phyloP scores from a whole-genome alignment of 2,329 filamentous ascomycete species.

The Lachnum nothofagi region DNA sequence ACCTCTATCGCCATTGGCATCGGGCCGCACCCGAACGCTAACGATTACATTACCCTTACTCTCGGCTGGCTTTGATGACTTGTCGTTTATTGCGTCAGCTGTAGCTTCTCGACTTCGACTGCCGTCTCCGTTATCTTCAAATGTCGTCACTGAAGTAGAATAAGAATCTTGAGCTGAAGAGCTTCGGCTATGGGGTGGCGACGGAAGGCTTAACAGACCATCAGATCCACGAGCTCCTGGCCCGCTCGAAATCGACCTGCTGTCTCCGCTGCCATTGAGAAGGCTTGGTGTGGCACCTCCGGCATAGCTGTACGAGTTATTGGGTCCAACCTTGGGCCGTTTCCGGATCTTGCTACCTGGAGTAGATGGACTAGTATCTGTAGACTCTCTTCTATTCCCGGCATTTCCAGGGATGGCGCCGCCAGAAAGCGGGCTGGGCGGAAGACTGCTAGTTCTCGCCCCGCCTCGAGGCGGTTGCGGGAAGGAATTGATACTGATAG shows the following conservation, averaged over 20 bases:
- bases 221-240: slow-evolving; percentile 64
- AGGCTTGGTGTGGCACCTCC: slow-evolving; percentile 60
- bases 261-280: slow-evolving; percentile 72
- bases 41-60: slow-evolving; percentile 92
- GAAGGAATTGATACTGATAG: slow-evolving; percentile 89
- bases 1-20: slow-evolving; percentile 58
- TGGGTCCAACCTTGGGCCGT: slow-evolving; percentile 29
- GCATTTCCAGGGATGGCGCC: slow-evolving; percentile 32
- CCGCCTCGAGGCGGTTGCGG: slow-evolving; percentile 77
- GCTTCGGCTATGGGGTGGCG: slow-evolving; percentile 80
- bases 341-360: slow-evolving; percentile 24
- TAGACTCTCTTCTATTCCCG: slow-evolving; percentile 21
- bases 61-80: slow-evolving; percentile 52
- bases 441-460: slow-evolving; percentile 54
- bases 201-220: slow-evolving; percentile 70
- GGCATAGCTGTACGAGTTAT: slow-evolving; percentile 32
- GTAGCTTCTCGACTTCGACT: slow-evolving; percentile 30
- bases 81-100: slow-evolving; percentile 28
- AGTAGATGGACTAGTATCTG: slow-evolving; percentile 21
- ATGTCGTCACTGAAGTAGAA: slow-evolving; percentile 82
- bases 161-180: slow-evolving; percentile 92
- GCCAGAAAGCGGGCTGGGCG: slow-evolving; percentile 54
- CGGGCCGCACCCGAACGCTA: slow-evolving; percentile 87
- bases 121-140: slow-evolving; percentile 69
- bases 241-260: slow-evolving; percentile 62